Percentiles rank a stretch among this genome's conserved stretches.
phyloP scores from a whole-genome alignment of 1,284 basidiomycete genomes.

The Earliella scabrosa region DNA sequence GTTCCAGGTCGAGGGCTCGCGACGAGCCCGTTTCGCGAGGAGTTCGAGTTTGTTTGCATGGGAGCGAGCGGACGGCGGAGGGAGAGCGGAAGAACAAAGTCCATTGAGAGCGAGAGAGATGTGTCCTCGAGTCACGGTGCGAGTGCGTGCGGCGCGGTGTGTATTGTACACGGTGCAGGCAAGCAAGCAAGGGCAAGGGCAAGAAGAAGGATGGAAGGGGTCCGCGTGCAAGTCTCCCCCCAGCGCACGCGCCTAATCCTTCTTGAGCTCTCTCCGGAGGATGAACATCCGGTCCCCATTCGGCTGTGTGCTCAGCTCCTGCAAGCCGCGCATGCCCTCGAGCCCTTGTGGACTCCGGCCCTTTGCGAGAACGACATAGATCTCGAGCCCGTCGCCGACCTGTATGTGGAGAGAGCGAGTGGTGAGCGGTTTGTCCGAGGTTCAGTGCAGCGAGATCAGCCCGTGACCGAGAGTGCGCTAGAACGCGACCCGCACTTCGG shows the following conservation, averaged over 20 bases:
- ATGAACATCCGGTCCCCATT: slow-evolving; percentile 78
- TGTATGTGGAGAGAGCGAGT: slow-evolving; percentile 31
- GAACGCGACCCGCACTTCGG: slow-evolving; percentile 14
- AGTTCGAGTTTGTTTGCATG: too few species aligned
- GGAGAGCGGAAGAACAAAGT: too few species aligned
- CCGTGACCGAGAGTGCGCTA: slow-evolving; percentile 17
- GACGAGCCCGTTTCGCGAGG: too few species aligned
- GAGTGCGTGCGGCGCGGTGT: too few species aligned
- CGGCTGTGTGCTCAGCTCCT: slow-evolving; percentile 60
- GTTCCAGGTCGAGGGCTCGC: too few species aligned
- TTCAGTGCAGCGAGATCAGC: too few species aligned
- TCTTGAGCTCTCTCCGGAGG: slow-evolving; percentile 75
- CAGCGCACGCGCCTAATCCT: slow-evolving; percentile 43
- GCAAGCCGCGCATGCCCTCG: slow-evolving; percentile 58
- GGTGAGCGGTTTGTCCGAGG: background rate
- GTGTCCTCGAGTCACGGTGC: slow-evolving; percentile 1
- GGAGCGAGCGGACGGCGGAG: too few species aligned
- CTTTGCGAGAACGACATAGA: slow-evolving; percentile 82
- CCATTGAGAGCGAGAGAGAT: background rate
- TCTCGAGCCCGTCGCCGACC: slow-evolving; percentile 94
- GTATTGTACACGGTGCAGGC: background rate
- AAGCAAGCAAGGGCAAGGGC: background rate
- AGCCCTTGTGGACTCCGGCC: slow-evolving; percentile 68
- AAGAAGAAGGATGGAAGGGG: too few species aligned
- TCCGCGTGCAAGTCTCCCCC: background rate